Base-by-base conservation (phyloP, 768 basidiomycete species). In the Lactifluus rugatus region DNA sequence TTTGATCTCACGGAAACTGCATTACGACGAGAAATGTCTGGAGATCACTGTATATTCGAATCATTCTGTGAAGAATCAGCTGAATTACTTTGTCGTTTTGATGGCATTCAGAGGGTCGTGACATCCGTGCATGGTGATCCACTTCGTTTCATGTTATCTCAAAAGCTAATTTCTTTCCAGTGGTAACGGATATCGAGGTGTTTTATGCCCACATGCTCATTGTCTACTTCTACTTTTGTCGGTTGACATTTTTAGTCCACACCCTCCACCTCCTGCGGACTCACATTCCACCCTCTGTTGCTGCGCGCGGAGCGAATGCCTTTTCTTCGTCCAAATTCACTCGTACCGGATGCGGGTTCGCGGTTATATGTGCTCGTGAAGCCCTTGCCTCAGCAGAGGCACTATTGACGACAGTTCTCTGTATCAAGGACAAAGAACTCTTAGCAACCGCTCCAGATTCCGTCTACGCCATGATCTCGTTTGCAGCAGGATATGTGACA, bases 401-500 rank as follows among this genome's bases (percentile, higher is more conserved):
- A 1, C 67, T 75, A 44, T 61, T 77, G 49, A 68, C 71, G 44
- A 45, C 69, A 2, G 64, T 69, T 8, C 69, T 77, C 44, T 68
- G 73, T 23, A 57, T 69, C 31, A 60, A 66, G 26, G 73, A 78
- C 48, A 56, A 68, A 19, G 62, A 62, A 0, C 64, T 74, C n/a
- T 65, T 78, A 56, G 69, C 70, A 58, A 68, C 75, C 11, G 71
- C 75, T 8, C 76, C 76, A 2, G 77, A 78, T 64, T 66, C 65
- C 41, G 51, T 77, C 26, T 78, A 73, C 57, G 66, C 66, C 31
- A 71, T 78, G 70, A 68, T 78, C 46, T 67, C 71, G 0, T 75
- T 78, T 52, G 74, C 77, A 42, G 73, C 77, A 5, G 69, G 75
- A 1, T 76, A 71, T 48, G 58, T 79, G 49, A 70, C 78, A 50